Evolutionary conservation across 495 filamentous ascomycete species (phyloP), one percentile per base, ranked within the genome.

Genomic region (Penicillium pulvis): DNA sequence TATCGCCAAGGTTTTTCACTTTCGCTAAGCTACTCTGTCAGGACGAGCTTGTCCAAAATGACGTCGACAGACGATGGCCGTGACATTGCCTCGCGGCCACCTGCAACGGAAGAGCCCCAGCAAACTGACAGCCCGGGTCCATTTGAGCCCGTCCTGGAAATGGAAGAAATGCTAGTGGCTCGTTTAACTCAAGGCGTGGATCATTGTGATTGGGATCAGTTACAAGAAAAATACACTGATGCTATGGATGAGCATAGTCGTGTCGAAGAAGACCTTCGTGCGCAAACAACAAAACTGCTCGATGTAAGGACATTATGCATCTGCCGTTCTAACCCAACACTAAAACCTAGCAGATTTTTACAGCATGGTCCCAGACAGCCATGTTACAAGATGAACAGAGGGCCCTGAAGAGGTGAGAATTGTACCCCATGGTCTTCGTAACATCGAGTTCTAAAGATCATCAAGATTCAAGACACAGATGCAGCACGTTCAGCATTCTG

Each of bases 381-480:
- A 77, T 84, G 41, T 63, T 70, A n/a, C 83, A 88, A 55, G 91
- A 94, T 65, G 85, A 87, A 54, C 84, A 85, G 35, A 80, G 91
- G 51, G 87, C 86, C 1, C 66, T 83, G 42, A 92, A 92, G 72
- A 80, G 86, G 85, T 87, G 62, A 19, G 67, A 7, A 39, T 28
- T 36, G 10, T 23, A 26, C 52, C 14, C 31, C 9, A 42, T 31
- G 39, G 42, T 46, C 11, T 11, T 36, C 8, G 43, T 53, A 26
- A 7, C 28, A 31, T 49, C 5, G 1, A 41, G 39, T 30, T 30
- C 46, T 30, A 49, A 28, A 60, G 16, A 28, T 42, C 4, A 6
- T 17, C 10, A 58, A 90, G 90, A 53, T 79, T 95, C 33, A 87
- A 88, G 63, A 95, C 90, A 10, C 84, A 91, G 47, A 84, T 89